Conservation (phyloP, 768 basidiomycete genomes). For the Naganishia kalamii region DNA sequence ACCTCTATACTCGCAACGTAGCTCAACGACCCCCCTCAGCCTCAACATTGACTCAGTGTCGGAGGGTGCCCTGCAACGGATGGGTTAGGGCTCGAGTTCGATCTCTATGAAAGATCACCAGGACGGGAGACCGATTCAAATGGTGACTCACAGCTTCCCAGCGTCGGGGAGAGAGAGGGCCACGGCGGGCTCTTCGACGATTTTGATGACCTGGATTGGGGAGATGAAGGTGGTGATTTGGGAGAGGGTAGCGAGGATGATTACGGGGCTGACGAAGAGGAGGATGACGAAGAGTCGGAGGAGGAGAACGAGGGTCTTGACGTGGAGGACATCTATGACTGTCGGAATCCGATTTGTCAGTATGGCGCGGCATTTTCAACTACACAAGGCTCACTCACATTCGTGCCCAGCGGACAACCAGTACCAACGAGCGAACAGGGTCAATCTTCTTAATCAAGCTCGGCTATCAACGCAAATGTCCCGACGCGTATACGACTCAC, state of each 20-base stretch:
- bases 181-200: too few species aligned
- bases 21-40: too few species aligned
- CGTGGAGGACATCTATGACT: neutral
- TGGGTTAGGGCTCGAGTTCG: too few species aligned
- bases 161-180: too few species aligned
- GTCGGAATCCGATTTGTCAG: neutral
- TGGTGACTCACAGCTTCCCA: too few species aligned
- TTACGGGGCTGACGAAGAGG: neutral
- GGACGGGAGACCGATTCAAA: too few species aligned
- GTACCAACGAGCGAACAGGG: neutral
- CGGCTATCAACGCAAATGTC: neutral
- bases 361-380: neutral
- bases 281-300: neutral
- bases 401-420: neutral
- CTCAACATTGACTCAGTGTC: too few species aligned
- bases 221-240: too few species aligned
- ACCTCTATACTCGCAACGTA: too few species aligned
- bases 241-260: neutral
- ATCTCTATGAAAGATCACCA: too few species aligned
- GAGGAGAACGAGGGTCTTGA: neutral
- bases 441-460: neutral
- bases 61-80: too few species aligned
- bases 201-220: too few species aligned
- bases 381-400: neutral
- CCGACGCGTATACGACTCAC: neutral